These are phyloP conservation scores for Leishmania braziliensis DNA, from an alignment of 208 protist species.

Conservation along the genomic window DNA sequence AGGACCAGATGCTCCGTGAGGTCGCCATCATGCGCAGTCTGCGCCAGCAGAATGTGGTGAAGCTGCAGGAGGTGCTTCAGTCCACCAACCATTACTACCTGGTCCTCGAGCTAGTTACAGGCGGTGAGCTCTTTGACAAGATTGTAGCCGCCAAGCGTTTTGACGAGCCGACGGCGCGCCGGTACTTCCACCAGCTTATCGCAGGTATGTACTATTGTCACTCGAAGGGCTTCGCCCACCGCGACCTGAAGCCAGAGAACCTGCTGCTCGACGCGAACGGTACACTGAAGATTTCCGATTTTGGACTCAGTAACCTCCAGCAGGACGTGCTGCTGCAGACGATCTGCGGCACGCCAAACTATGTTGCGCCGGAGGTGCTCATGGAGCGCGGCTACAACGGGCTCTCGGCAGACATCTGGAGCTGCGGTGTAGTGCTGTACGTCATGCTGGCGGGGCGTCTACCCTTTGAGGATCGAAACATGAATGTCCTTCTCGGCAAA, in stretches of 20 bases:
- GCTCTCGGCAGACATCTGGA: slow-evolving; percentile 96
- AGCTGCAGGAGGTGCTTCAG: slow-evolving; percentile 89
- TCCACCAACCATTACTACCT: slow-evolving; percentile 90
- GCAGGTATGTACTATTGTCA: slow-evolving; percentile 95
- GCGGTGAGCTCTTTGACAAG: slow-evolving; percentile 95
- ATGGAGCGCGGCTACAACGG: slow-evolving; percentile 93
- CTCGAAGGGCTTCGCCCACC: slow-evolving; percentile 84
- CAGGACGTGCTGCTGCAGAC: slow-evolving; percentile 83
- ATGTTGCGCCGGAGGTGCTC: slow-evolving; percentile 95
- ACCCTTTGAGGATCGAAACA: slow-evolving; percentile 92
- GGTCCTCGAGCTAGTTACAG: slow-evolving; percentile 89
- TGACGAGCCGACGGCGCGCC: slow-evolving; percentile 78
- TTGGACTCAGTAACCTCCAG: slow-evolving; percentile 92
- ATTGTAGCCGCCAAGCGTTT: slow-evolving; percentile 88
- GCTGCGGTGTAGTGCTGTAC: slow-evolving; percentile 96
- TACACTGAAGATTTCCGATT: slow-evolving; percentile 92
- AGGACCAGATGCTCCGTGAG: slow-evolving; percentile 91
- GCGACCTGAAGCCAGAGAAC: slow-evolving; percentile 94
- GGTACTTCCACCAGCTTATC: slow-evolving; percentile 97
- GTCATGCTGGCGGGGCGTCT: slow-evolving; percentile 93
- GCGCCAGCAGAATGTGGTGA: slow-evolving; percentile 83
- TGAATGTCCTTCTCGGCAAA: slow-evolving; percentile 91
- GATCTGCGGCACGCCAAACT: slow-evolving; percentile 92
- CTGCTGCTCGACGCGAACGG: slow-evolving; percentile 78
- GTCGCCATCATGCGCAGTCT: slow-evolving; percentile 88